phyloP scores from a whole-genome alignment of 2,329 filamentous ascomycete genomes.

The Stagonosporopsis cucurbitacearum region DNA sequence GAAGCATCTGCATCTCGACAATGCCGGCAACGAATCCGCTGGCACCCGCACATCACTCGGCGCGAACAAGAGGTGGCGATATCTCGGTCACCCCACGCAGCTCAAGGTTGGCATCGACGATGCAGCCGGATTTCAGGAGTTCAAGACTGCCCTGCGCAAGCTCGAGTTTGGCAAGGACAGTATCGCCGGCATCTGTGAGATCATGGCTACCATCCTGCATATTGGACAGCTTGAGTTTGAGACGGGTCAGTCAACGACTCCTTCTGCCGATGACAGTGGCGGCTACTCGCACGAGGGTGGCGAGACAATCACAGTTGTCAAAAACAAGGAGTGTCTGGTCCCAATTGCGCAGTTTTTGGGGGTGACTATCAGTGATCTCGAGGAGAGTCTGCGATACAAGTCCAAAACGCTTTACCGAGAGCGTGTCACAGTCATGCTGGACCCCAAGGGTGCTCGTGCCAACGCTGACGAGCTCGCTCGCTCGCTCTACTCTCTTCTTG shows the following conservation, averaged over 20 bases:
- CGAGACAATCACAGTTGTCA: conserved; percentile 83
- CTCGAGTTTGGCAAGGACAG: conserved; percentile 92
- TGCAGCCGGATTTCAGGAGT: conserved; percentile 91
- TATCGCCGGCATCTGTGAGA: conserved; percentile 95
- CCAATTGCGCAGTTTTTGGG: conserved; percentile 95
- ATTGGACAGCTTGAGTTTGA: conserved; percentile 96
- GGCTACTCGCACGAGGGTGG: conserved; percentile 95
- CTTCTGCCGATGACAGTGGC: conserved; percentile 86
- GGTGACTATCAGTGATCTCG: conserved; percentile 78
- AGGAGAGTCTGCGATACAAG: conserved; percentile 90
- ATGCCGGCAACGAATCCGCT: conserved; percentile 56
- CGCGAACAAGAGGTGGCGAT: conserved; percentile 88
- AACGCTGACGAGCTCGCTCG: conserved; percentile 95
- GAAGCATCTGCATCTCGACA: conserved; percentile 75
- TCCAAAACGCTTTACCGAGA: conserved; percentile 96
- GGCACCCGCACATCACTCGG: conserved; percentile 62
- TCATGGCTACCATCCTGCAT: conserved; percentile 92
- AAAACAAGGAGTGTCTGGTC: conserved; percentile 87
- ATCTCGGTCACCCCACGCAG: conserved; percentile 93
- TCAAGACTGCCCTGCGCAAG: conserved; percentile 93
- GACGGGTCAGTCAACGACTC: conserved; percentile 78
- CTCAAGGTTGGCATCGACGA: conserved; percentile 98
- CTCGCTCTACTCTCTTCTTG: conserved; percentile 90
- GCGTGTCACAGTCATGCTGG: conserved; percentile 97
- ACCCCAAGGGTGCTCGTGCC: conserved; percentile 84